These are phyloP conservation scores for Didymella lethalis DNA, from an alignment of 2,329 filamentous ascomycete genomes.

Conservation along the genomic window DNA sequence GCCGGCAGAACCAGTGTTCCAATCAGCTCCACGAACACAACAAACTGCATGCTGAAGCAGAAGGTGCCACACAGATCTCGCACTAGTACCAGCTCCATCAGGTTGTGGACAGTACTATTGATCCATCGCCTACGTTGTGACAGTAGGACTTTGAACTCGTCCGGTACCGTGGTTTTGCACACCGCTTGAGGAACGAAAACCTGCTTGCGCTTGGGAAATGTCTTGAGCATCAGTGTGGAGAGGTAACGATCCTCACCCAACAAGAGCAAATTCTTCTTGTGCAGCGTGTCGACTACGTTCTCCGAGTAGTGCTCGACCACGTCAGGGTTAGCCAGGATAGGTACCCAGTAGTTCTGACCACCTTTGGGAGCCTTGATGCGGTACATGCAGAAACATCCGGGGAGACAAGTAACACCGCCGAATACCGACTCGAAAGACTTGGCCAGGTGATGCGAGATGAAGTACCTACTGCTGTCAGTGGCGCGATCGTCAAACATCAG, in stretches of 20 bases:
- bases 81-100: slow-evolving; percentile 96
- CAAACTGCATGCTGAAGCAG: slow-evolving; percentile 99
- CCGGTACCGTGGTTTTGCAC: slow-evolving; percentile 97
- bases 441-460: slow-evolving; percentile 95
- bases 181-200: slow-evolving; percentile 98
- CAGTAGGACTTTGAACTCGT: slow-evolving; percentile 87
- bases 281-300: slow-evolving; percentile 96
- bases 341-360: slow-evolving; percentile 99
- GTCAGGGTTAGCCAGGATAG: slow-evolving; percentile 96
- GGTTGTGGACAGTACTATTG: slow-evolving; percentile 97
- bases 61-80: slow-evolving; percentile 97
- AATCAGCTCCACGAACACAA: slow-evolving; percentile 93
- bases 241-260: slow-evolving; percentile 95
- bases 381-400: slow-evolving; percentile 99
- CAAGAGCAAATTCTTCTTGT: slow-evolving; percentile 94
- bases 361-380: slow-evolving; percentile 99
- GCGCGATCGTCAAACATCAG: slow-evolving; percentile 29
- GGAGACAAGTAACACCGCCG: slow-evolving; percentile 97
- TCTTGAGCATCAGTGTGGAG: slow-evolving; percentile 96
- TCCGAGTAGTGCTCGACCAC: slow-evolving; percentile 99
- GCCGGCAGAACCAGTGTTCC: slow-evolving; percentile 94
- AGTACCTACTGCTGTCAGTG: slow-evolving; percentile 66
- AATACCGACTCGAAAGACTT: slow-evolving; percentile 99
- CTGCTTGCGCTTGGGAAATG: slow-evolving; percentile 98
- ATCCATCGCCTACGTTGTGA: slow-evolving; percentile 98